Percentiles rank a stretch among this genome's conserved stretches.
phyloP scores from a whole-genome alignment of 352 stramenopile genomes.

The Phytophthora ramorum region DNA sequence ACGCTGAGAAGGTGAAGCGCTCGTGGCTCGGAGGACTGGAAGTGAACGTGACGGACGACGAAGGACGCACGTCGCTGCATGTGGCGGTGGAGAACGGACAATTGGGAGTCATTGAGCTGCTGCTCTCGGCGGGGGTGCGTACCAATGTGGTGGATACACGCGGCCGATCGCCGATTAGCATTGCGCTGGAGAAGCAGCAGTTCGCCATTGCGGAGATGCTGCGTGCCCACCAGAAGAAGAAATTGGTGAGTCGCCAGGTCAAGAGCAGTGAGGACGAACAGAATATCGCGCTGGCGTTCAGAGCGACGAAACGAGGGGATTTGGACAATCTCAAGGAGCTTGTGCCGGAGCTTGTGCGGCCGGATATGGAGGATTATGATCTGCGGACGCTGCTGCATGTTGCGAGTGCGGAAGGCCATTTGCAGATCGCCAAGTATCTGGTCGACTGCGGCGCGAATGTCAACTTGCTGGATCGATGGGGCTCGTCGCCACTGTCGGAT shows the following conservation, averaged over 20 bases:
- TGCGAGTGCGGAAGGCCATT: constrained; percentile 70
- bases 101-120: constrained; percentile 74
- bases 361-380: constrained; percentile 81
- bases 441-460: constrained; percentile 77
- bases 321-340: constrained; percentile 54
- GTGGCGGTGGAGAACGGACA: constrained; percentile 78
- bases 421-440: constrained; percentile 66
- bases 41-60: constrained; percentile 64
- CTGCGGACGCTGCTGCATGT: constrained; percentile 76
- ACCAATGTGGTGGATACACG: constrained; percentile 58
- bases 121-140: constrained; percentile 76
- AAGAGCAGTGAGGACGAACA: constrained; percentile 48
- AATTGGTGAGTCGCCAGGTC: constrained; percentile 37
- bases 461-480: constrained; percentile 83
- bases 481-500: constrained; percentile 75
- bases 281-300: constrained; percentile 62
- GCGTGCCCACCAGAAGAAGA: constrained; percentile 63
- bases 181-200: constrained; percentile 68
- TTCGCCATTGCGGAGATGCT: constrained; percentile 71
- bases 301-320: constrained; percentile 60
- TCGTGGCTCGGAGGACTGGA: constrained; percentile 70
- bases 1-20: constrained; percentile 82
- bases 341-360: constrained; percentile 63
- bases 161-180: constrained; percentile 69
- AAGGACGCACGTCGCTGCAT: constrained; percentile 75